These are phyloP conservation scores for Cyanidioschyzon merolae DNA, from an alignment of 23 red algal genomes.

Conservation along the genomic window DNA sequence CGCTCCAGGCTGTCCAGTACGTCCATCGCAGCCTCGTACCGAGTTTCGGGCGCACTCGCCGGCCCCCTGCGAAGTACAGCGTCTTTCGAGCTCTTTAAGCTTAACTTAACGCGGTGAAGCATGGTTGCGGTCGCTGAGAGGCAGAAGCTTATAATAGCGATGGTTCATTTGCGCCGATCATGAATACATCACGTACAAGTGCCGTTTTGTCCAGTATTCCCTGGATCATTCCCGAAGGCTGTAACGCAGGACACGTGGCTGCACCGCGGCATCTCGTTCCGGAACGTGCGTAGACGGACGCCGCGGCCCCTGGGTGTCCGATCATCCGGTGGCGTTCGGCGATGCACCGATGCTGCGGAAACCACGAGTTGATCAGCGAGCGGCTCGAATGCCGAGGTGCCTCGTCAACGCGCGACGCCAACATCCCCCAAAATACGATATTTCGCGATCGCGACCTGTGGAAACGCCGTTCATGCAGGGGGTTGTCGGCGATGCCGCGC, in stretches of 20 bases:
- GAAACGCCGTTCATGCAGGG: too few relatives aligned
- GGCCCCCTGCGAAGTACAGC: not conserved
- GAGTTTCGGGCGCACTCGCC: conserved; percentile 3
- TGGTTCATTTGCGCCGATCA: not conserved
- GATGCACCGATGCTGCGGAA: too few relatives aligned
- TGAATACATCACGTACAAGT: not conserved
- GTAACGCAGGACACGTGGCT: not conserved
- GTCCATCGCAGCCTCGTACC: not conserved
- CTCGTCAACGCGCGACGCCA: too few relatives aligned
- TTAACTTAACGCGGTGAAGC: conserved; percentile 4
- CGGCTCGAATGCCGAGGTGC: too few relatives aligned
- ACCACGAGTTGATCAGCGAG: too few relatives aligned
- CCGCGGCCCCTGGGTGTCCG: too few relatives aligned
- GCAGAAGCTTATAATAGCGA: not conserved
- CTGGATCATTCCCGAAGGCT: not conserved
- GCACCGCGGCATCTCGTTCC: not conserved
- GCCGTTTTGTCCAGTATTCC: not conserved
- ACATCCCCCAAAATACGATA: too few relatives aligned
- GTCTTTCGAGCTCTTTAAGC: conserved; percentile 3
- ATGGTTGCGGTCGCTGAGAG: not conserved
- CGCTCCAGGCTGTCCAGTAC: not conserved
- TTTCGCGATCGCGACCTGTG: too few relatives aligned
- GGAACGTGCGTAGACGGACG: too few relatives aligned
- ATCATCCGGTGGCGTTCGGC: too few relatives aligned
- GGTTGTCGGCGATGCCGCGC: too few relatives aligned